Conservation (phyloP, 192 early-diverging fungal genomes). For the Gaertneriomyces semiglobifer region DNA sequence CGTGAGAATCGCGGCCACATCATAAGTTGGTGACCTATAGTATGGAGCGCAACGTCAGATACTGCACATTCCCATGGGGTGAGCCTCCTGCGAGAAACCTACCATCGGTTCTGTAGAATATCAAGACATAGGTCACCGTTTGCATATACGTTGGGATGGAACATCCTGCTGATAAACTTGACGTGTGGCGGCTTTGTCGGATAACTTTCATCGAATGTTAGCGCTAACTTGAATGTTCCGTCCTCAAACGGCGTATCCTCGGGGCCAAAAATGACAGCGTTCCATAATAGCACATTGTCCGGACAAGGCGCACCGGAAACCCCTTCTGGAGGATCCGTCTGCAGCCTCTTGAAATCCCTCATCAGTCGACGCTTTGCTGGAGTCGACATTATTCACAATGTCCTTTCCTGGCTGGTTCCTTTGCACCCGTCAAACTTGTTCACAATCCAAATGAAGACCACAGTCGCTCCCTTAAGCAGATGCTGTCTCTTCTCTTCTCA, state of each 20-base stretch:
- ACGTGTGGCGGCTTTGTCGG: slow-evolving; percentile 97
- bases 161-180: slow-evolving; percentile 92
- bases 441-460: no score
- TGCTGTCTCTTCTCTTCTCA: no score
- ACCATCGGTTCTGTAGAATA: slow-evolving; percentile 96
- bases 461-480: no score
- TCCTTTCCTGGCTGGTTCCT: no score
- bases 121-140: slow-evolving; percentile 97
- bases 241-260: slow-evolving; percentile 98
- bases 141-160: slow-evolving; percentile 96
- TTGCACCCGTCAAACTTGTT: no score
- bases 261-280: slow-evolving; percentile 96
- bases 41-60: neutral
- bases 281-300: slow-evolving; percentile 98
- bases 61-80: neutral
- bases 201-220: slow-evolving; percentile 96
- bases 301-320: slow-evolving; percentile 87
- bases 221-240: slow-evolving; percentile 85
- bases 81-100: neutral
- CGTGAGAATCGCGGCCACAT: slow-evolving; percentile 56
- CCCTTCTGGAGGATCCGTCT: slow-evolving; percentile 86
- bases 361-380: slow-evolving; percentile 90
- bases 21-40: slow-evolving; percentile 34
- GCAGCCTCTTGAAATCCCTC: slow-evolving; percentile 96
- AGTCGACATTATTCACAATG: slow-evolving; percentile 71